Percentiles rank a stretch among this genome's conserved stretches.
Conservation (phyloP, 805 yeast genomes). For the Metschnikowia borealis region DNA sequence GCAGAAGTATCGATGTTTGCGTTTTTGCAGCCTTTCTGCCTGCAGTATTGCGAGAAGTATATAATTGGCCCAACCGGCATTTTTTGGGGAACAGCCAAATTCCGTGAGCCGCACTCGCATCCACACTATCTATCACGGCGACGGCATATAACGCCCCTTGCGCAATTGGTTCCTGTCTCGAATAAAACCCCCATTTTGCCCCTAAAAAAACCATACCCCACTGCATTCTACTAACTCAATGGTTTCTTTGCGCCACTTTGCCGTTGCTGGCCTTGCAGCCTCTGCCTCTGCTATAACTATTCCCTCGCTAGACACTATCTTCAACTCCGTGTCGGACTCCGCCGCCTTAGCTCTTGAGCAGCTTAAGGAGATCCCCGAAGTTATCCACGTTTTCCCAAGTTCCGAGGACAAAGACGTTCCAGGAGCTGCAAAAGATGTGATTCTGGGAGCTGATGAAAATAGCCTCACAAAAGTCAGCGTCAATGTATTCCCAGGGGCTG, state of each 20-base stretch:
- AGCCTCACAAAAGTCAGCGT: too few species aligned
- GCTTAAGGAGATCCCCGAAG: constrained; percentile 5
- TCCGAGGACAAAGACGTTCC: constrained; percentile 36
- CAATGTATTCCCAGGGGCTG: constrained; percentile 19
- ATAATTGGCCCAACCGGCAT: background rate
- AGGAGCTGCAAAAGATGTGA: constrained; percentile 15
- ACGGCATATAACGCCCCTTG: constrained; percentile 3
- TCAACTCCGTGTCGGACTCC: constrained; percentile 9
- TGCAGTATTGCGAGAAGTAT: background rate
- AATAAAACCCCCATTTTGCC: background rate
- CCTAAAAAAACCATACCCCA: background rate
- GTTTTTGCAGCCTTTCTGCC: constrained; percentile 1
- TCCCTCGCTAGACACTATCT: constrained; percentile 13
- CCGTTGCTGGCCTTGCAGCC: constrained; percentile 11
- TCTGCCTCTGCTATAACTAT: constrained; percentile 14
- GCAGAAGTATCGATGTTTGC: background rate
- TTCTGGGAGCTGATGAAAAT: too few species aligned
- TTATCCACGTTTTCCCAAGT: constrained; percentile 15
- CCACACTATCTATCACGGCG: background rate
- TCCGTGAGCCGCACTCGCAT: constrained; percentile 1
- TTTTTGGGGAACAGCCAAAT: background rate
- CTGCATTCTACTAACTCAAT: constrained; percentile 2
- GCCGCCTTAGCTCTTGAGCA: constrained; percentile 4
- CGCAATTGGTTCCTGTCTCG: background rate
- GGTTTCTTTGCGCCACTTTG: constrained; percentile 16